Percentiles rank a stretch among this genome's conserved stretches.
Conservation (phyloP, 2,329 filamentous ascomycete species). For the Penicillium sp. region DNA sequence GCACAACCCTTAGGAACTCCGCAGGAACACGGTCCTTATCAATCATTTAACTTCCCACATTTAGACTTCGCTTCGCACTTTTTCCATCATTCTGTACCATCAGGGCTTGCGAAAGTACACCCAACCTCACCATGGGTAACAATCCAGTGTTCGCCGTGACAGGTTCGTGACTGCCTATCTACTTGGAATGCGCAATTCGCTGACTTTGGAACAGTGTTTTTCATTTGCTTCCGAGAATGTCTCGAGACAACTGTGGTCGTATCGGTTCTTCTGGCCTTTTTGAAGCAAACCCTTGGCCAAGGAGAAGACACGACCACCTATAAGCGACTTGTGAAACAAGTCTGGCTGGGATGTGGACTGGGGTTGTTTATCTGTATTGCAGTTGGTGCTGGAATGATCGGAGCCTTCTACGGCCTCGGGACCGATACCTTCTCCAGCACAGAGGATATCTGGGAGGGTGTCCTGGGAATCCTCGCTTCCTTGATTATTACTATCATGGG, state of each 20-base stretch:
- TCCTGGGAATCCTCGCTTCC: conserved; percentile 72
- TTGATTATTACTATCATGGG: conserved; percentile 83
- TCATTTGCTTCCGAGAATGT: conserved; percentile 68
- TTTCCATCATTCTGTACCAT: neutral
- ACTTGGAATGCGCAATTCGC: neutral
- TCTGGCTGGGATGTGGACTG: conserved; percentile 66
- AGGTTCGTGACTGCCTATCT: neutral
- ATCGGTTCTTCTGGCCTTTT: conserved; percentile 80
- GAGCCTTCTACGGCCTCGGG: conserved; percentile 70
- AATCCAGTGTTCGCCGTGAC: conserved; percentile 20
- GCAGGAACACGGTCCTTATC: conserved; percentile 11
- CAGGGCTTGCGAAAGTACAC: neutral
- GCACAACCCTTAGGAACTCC: neutral
- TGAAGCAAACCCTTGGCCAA: conserved; percentile 76
- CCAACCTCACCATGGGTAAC: conserved; percentile 16
- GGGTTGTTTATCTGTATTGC: conserved; percentile 67
- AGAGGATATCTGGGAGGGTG: conserved; percentile 80
- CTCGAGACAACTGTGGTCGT: conserved; percentile 83
- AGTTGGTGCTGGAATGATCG: conserved; percentile 69
- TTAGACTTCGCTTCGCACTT: neutral
- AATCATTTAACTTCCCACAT: conserved; percentile 4
- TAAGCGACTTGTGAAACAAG: conserved; percentile 66
- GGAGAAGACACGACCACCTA: conserved; percentile 63
- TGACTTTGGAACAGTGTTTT: conserved; percentile 20
- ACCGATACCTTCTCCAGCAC: conserved; percentile 66